Evolutionary conservation across 169 alveolate species (phyloP).

Genomic region (Cryptosporidium canis): DNA sequence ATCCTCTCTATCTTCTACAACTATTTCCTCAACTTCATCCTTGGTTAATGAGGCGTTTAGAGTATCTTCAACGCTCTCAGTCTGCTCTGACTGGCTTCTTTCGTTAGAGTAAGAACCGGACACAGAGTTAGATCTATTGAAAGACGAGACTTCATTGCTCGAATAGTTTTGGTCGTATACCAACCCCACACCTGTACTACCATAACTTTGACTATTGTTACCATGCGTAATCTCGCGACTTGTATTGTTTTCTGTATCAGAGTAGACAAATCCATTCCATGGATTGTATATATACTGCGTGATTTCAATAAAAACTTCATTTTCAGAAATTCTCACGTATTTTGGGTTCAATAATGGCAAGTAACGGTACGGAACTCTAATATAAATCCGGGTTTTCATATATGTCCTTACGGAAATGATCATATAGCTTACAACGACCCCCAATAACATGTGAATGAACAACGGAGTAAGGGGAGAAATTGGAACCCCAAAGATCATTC

Average conservation of each 20-base stretch:
- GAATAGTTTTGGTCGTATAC: neutral
- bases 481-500: conserved; percentile 70
- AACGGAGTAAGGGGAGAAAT: conserved; percentile 65
- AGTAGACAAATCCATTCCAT: conserved; percentile 48
- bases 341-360: conserved; percentile 28
- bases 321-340: conserved; percentile 51
- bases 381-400: conserved; percentile 36
- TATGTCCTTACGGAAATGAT: conserved; percentile 63
- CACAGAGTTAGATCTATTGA: neutral
- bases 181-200: conserved; percentile 13
- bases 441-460: conserved; percentile 62
- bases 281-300: conserved; percentile 67
- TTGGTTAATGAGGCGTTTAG: too few species aligned
- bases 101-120: neutral
- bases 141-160: conserved; percentile 11
- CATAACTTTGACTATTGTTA: neutral
- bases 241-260: neutral
- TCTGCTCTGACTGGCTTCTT: neutral
- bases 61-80: neutral
- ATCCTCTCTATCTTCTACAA: too few species aligned
- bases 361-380: conserved; percentile 20
- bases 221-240: neutral
- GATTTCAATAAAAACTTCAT: conserved; percentile 59
- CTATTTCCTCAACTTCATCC: too few species aligned
- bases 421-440: conserved; percentile 71